Evolutionary conservation across 176 grass and related monocot species (phyloP).

Genomic region (Hordeum vulgare): DNA sequence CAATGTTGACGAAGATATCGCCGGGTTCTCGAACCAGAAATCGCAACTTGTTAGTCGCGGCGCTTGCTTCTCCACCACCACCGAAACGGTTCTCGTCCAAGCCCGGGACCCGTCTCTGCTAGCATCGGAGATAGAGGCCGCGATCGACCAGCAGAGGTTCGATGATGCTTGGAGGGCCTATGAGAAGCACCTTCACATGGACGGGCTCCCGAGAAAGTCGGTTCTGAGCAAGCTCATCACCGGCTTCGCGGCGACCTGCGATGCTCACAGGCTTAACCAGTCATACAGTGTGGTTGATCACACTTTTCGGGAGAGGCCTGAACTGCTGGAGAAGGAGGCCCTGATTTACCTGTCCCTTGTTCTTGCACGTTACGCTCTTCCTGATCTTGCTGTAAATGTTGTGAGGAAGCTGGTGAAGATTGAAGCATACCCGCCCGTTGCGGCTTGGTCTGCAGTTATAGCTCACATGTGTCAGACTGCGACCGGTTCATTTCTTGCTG

Average conservation of each 20-base stretch:
- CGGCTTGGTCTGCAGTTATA: slow-evolving; percentile 58
- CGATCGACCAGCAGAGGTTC: slow-evolving; percentile 48
- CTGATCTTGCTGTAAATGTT: slow-evolving; percentile 63
- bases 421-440: slow-evolving; percentile 62
- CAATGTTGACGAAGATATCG: background rate
- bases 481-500: slow-evolving; percentile 55
- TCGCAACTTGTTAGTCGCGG: background rate
- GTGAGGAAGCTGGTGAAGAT: slow-evolving; percentile 76
- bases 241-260: slow-evolving; percentile 53
- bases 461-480: slow-evolving; percentile 69
- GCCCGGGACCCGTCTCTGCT: slow-evolving; percentile 49
- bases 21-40: background rate
- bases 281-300: slow-evolving; percentile 55
- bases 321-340: slow-evolving; percentile 61
- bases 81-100: slow-evolving; percentile 57
- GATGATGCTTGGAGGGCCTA: slow-evolving; percentile 78
- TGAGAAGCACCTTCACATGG: slow-evolving; percentile 59
- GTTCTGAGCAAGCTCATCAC: slow-evolving; percentile 70
- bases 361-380: slow-evolving; percentile 43
- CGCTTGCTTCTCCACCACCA: slow-evolving; percentile 32
- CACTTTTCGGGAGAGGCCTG: slow-evolving; percentile 34
- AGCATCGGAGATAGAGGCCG: slow-evolving; percentile 55
- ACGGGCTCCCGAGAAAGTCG: slow-evolving; percentile 58
- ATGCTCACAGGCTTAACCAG: slow-evolving; percentile 52
- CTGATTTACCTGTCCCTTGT: slow-evolving; percentile 73